phyloP scores from a whole-genome alignment of 2,329 filamentous ascomycete species.

The Clarireedia paspali region DNA sequence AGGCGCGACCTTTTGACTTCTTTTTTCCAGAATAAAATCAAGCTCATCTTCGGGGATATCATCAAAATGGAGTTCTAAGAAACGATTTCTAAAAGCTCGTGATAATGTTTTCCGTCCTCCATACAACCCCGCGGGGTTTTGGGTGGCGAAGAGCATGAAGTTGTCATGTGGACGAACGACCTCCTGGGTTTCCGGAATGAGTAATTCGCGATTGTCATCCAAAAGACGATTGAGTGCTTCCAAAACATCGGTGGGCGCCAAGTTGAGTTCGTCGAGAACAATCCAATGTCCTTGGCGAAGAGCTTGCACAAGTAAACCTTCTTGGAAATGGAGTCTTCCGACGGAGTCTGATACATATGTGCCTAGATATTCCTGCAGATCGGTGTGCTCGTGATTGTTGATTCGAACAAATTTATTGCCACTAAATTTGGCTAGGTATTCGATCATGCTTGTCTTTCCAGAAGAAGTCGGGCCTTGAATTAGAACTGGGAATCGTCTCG shows the following conservation, averaged over 20 bases:
- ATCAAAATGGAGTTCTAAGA: conserved; percentile 94
- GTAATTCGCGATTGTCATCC: conserved; percentile 90
- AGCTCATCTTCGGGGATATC: conserved; percentile 95
- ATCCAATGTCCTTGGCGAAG: conserved; percentile 95
- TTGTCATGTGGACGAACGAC: conserved; percentile 84
- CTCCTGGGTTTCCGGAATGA: conserved; percentile 96
- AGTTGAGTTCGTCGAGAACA: conserved; percentile 91
- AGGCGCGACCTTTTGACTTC: conserved; percentile 78
- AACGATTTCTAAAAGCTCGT: conserved; percentile 91
- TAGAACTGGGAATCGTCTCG: conserved; percentile 82
- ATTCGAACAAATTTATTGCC: conserved; percentile 97
- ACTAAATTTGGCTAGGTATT: conserved; percentile 92
- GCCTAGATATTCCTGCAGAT: conserved; percentile 94
- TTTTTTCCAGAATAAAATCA: conserved; percentile 80
- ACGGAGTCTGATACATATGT: conserved; percentile 84
- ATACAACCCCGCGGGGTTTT: conserved; percentile 93
- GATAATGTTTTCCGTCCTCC: conserved; percentile 91
- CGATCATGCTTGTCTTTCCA: conserved; percentile 99
- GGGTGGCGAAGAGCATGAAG: conserved; percentile 97
- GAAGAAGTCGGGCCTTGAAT: conserved; percentile 96
- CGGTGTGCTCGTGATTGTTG: conserved; percentile 99
- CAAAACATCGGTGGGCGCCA: conserved; percentile 93
- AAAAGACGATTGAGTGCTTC: conserved; percentile 92
- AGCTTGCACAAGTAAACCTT: conserved; percentile 87
- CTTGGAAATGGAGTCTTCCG: conserved; percentile 82